Conservation (phyloP, 2,329 filamentous ascomycete species). For the Madurella mycetomatis region DNA sequence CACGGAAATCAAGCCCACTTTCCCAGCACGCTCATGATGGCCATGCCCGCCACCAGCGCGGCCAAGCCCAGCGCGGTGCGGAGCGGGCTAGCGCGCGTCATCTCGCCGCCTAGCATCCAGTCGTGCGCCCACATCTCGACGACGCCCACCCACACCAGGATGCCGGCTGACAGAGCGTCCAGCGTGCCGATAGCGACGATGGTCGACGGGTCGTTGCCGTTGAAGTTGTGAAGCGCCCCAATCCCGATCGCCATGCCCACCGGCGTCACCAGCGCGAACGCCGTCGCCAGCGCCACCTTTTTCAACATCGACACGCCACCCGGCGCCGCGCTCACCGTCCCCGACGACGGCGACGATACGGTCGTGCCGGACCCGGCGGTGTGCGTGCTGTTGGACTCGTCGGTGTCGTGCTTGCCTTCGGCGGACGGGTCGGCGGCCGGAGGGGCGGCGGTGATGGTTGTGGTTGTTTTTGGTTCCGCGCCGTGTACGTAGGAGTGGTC, state of each 20-base stretch:
- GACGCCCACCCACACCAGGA: slow-evolving; percentile 73
- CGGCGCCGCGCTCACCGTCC: neutral
- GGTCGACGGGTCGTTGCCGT: slow-evolving; percentile 66
- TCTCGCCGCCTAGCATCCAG: slow-evolving; percentile 59
- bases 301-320: slow-evolving; percentile 36
- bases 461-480: slow-evolving; percentile 11
- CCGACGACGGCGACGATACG: too few species aligned
- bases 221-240: slow-evolving; percentile 65
- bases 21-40: slow-evolving; percentile 66
- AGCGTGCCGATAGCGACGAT: slow-evolving; percentile 69
- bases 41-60: slow-evolving; percentile 57
- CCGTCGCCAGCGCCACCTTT: slow-evolving; percentile 58
- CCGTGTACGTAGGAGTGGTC: slow-evolving; percentile 3
- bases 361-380: slow-evolving; percentile 8
- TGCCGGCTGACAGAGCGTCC: slow-evolving; percentile 69
- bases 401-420: slow-evolving; percentile 5
- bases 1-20: slow-evolving; percentile 57
- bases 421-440: slow-evolving; percentile 9
- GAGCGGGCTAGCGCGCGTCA: slow-evolving; percentile 46
- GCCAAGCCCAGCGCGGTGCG: slow-evolving; percentile 48
- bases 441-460: neutral
- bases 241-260: slow-evolving; percentile 78
- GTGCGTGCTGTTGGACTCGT: slow-evolving; percentile 7
- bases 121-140: slow-evolving; percentile 77
- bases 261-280: slow-evolving; percentile 68